phyloP scores from a whole-genome alignment of 441 rosid species.

The Eugenia klotzschiana region DNA sequence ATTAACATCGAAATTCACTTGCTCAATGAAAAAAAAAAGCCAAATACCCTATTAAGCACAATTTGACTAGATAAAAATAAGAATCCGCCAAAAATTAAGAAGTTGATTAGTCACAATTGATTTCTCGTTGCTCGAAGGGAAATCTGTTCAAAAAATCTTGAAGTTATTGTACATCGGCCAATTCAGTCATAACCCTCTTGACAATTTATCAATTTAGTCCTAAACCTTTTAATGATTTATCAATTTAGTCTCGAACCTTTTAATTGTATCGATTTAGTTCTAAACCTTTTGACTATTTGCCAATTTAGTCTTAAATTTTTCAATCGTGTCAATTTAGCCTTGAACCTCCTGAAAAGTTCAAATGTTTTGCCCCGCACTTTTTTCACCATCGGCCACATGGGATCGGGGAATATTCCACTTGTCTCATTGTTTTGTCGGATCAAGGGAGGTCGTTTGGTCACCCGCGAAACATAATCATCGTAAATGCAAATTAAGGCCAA shows the following conservation, averaged over 20 bases:
- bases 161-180: no score
- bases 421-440: neutral
- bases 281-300: no score
- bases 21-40: neutral
- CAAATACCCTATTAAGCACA: neutral
- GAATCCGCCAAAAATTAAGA: neutral
- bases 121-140: neutral
- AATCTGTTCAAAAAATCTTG: neutral
- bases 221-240: no score
- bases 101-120: neutral
- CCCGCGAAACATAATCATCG: neutral
- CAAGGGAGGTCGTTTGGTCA: neutral
- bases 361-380: no score
- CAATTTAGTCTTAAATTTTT: no score
- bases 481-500: neutral
- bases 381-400: no score
- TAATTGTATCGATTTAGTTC: no score
- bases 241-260: no score
- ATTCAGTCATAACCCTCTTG: no score
- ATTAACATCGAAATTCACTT: neutral
- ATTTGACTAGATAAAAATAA: neutral
- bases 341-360: no score
- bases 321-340: no score
- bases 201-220: no score
- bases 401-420: neutral